phyloP scores from a whole-genome alignment of 73 alveolate genomes.

The Tetrahymena elliotti region DNA sequence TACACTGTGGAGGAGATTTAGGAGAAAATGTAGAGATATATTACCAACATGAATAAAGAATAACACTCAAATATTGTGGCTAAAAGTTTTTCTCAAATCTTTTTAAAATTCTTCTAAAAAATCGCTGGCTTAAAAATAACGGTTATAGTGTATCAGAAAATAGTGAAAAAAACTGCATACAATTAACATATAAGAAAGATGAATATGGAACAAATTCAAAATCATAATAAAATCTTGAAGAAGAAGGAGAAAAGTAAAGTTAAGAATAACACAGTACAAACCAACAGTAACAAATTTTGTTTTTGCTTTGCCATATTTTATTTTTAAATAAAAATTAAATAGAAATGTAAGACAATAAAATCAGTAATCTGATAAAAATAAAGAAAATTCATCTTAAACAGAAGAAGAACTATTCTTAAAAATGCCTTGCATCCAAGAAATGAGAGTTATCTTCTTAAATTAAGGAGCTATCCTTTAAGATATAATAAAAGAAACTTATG shows the following conservation, averaged over 20 bases:
- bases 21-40: conserved; percentile 36
- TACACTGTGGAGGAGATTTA: conserved; percentile 37
- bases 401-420: conserved; percentile 34
- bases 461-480: conserved; percentile 38
- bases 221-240: background rate
- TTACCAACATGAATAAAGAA: conserved; percentile 11
- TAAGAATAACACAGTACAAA: background rate
- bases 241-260: background rate
- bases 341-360: background rate
- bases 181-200: background rate
- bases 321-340: background rate
- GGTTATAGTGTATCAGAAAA: conserved; percentile 18
- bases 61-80: conserved; percentile 23
- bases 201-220: conserved; percentile 9
- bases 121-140: conserved; percentile 38
- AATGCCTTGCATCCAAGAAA: conserved; percentile 40
- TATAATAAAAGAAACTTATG: conserved; percentile 25
- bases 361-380: background rate
- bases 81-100: conserved; percentile 17
- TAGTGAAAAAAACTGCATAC: background rate
- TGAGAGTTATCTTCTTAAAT: conserved; percentile 30
- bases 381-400: conserved; percentile 21
- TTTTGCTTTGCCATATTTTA: background rate
- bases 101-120: conserved; percentile 26
- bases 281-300: background rate